phyloP scores from a whole-genome alignment of 2,329 filamentous ascomycete species.

The Fusarium oxysporum region DNA sequence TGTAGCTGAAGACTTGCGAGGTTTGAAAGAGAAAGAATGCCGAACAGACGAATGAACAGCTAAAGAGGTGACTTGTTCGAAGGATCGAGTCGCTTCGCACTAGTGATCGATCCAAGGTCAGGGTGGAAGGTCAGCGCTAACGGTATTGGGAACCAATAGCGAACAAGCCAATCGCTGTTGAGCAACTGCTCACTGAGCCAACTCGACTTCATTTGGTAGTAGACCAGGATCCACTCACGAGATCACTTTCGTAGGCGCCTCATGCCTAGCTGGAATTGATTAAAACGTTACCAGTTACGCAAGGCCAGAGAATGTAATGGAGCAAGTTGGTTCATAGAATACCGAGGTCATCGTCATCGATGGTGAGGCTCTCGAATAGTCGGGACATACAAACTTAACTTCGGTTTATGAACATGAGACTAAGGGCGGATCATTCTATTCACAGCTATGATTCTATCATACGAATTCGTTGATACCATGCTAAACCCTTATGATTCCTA shows the following conservation, averaged over 20 bases:
- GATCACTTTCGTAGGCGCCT: too few relatives aligned
- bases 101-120: not conserved
- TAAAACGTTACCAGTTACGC: too few relatives aligned
- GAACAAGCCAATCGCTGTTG: not conserved
- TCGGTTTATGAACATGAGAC: too few relatives aligned
- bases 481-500: not conserved
- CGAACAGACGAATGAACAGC: constrained; percentile 26
- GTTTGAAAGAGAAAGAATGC: not conserved
- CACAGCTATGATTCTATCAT: not conserved
- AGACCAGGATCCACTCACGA: too few relatives aligned
- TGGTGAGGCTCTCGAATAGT: too few relatives aligned
- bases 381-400: too few relatives aligned
- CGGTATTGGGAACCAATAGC: not conserved
- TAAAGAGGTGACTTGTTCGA: not conserved
- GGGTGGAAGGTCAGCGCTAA: not conserved
- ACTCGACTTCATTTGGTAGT: not conserved
- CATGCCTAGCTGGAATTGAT: too few relatives aligned
- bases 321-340: too few relatives aligned
- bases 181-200: not conserved
- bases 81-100: not conserved
- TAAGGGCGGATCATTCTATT: not conserved
- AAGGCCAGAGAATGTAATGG: too few relatives aligned
- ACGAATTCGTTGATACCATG: too few relatives aligned
- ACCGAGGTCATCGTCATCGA: too few relatives aligned
- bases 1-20: not conserved